Conservation (phyloP, 805 yeast genomes). For the Yamadazyma sp. region DNA sequence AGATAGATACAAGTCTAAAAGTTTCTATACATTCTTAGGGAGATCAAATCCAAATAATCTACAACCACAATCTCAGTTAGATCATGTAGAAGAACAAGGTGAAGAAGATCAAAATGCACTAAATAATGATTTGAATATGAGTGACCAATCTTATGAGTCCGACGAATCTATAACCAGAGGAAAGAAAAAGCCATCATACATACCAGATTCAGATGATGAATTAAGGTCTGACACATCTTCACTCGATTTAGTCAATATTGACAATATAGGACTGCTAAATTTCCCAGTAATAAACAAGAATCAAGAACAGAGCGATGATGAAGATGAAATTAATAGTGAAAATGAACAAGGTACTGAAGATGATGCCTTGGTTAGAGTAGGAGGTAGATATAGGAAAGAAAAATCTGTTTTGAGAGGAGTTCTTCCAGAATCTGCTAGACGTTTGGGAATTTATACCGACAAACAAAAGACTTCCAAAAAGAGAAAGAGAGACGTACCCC, state of each 20-base stretch:
- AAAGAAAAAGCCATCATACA: neutral
- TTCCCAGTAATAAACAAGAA: conserved; percentile 10
- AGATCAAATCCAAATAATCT: conserved; percentile 5
- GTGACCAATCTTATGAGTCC: conserved; percentile 4
- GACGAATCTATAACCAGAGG: conserved; percentile 1
- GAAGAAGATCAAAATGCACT: too few relatives aligned
- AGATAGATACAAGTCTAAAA: conserved; percentile 36
- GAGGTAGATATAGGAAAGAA: conserved; percentile 24
- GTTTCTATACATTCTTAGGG: conserved; percentile 37
- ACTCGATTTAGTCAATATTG: too few relatives aligned
- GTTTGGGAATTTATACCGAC: conserved; percentile 23
- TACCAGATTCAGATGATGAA: neutral
- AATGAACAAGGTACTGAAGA: conserved; percentile 1
- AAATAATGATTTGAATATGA: neutral
- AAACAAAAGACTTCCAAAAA: conserved; percentile 1
- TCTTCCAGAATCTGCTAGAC: conserved; percentile 39
- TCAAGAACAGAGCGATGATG: conserved; percentile 1
- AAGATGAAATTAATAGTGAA: neutral
- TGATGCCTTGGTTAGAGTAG: conserved; percentile 20
- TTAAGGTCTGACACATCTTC: too few relatives aligned
- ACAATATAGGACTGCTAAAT: too few relatives aligned
- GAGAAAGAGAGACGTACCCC: conserved; percentile 3
- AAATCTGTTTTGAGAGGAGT: conserved; percentile 33
- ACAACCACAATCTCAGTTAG: conserved; percentile 3
- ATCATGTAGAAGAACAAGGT: conserved; percentile 1